These are phyloP conservation scores for Anisodus acutangulus DNA, from an alignment of 257 asterid genomes.

Conservation along the genomic window DNA sequence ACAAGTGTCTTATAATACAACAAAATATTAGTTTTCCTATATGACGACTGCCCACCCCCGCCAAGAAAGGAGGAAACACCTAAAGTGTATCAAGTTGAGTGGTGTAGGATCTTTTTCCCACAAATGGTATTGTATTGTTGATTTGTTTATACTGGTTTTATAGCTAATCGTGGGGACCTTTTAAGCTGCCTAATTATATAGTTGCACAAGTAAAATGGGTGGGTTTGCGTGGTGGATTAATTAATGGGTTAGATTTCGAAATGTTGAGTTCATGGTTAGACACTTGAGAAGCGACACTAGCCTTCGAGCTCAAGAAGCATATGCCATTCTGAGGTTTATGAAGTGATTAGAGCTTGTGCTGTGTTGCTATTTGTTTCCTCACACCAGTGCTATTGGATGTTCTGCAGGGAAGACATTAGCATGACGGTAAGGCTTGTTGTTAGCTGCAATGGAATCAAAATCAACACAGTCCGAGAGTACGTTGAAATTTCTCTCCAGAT, in stretches of 20 bases:
- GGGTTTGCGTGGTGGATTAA: neutral
- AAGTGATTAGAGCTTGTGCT: neutral
- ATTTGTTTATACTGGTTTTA: neutral
- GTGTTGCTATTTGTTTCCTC: conserved; percentile 16
- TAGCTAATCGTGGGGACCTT: neutral
- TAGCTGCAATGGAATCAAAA: conserved; percentile 90
- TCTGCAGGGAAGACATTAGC: conserved; percentile 91
- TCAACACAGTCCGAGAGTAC: conserved; percentile 84
- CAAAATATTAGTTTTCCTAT: neutral
- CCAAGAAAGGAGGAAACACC: neutral
- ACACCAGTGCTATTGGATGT: conserved; percentile 34
- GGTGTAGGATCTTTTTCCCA: neutral
- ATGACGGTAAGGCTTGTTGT: conserved; percentile 97
- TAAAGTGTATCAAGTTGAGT: neutral
- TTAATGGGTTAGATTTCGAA: neutral
- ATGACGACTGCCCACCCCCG: neutral
- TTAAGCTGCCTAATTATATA: neutral
- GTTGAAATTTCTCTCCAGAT: conserved; percentile 38
- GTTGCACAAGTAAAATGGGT: neutral
- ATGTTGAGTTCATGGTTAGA: neutral
- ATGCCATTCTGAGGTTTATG: neutral
- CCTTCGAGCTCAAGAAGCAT: neutral
- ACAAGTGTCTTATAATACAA: neutral
- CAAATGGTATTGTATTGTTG: conserved; percentile 10
- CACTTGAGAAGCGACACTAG: too few relatives aligned